phyloP scores from a whole-genome alignment of 2,329 filamentous ascomycete species.

The Microdochium trichocladiopsis region DNA sequence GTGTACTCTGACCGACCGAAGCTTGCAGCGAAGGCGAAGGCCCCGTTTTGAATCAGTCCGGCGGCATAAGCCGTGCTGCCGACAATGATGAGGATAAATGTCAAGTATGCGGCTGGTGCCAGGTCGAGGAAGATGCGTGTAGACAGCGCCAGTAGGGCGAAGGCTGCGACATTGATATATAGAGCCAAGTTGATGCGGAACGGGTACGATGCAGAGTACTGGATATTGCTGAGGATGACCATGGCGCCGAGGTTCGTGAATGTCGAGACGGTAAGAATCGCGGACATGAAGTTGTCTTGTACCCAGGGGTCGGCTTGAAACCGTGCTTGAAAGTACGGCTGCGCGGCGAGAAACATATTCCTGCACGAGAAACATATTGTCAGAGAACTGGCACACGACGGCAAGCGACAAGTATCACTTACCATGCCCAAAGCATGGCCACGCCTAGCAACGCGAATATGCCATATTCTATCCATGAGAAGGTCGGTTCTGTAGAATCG shows the following conservation, averaged over 20 bases:
- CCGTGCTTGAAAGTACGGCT: slow-evolving; percentile 83
- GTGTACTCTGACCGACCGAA: slow-evolving; percentile 86
- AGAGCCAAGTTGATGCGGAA: slow-evolving; percentile 76
- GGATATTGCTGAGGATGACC: slow-evolving; percentile 70
- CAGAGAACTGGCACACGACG: slow-evolving; percentile 2
- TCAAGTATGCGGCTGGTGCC: slow-evolving; percentile 63
- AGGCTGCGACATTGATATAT: slow-evolving; percentile 68
- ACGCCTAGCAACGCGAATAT: slow-evolving; percentile 82
- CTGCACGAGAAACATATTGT: slow-evolving; percentile 31
- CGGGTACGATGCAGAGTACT: slow-evolving; percentile 79
- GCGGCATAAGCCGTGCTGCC: slow-evolving; percentile 72
- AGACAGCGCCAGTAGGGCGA: slow-evolving; percentile 72
- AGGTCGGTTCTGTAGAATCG: slow-evolving; percentile 39
- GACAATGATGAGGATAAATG: slow-evolving; percentile 77
- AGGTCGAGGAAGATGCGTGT: slow-evolving; percentile 61
- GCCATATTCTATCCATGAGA: slow-evolving; percentile 80
- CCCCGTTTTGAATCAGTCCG: slow-evolving; percentile 85
- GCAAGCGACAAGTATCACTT: slow-evolving; percentile 23
- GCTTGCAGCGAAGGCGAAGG: slow-evolving; percentile 83
- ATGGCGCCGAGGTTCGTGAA: slow-evolving; percentile 73
- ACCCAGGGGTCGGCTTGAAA: slow-evolving; percentile 68
- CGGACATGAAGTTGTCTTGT: slow-evolving; percentile 77
- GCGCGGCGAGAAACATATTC: slow-evolving; percentile 98
- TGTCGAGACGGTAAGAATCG: slow-evolving; percentile 81
- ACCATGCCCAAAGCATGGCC: slow-evolving; percentile 98